Conservation (phyloP, 805 yeast species). For the Saccharomycopsis guyanensis region DNA sequence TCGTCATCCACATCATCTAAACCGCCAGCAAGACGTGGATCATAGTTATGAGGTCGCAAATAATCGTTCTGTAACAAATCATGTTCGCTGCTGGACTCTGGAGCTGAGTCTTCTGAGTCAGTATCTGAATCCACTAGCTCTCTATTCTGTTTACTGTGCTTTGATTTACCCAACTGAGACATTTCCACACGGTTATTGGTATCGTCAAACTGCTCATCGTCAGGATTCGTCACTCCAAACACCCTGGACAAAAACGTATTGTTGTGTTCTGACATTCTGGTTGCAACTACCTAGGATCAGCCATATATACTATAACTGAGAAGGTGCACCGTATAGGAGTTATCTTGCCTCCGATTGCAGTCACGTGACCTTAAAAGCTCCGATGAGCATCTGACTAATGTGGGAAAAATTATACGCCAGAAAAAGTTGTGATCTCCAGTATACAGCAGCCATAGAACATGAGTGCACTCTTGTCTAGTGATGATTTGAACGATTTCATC, state of each 20-base stretch:
- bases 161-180: conserved; percentile 14
- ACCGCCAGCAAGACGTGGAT: background rate
- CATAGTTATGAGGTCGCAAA: background rate
- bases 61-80: background rate
- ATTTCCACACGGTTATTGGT: conserved; percentile 24
- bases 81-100: conserved; percentile 23
- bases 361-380: too few relatives aligned
- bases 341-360: background rate
- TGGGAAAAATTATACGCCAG: too few relatives aligned
- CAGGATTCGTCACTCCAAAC: conserved; percentile 40
- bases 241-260: conserved; percentile 60
- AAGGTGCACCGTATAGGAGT: background rate
- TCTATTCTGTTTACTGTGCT: background rate
- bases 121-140: conserved; percentile 16
- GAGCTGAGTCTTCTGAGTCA: conserved; percentile 12
- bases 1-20: conserved; percentile 1
- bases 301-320: too few relatives aligned
- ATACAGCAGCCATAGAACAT: too few relatives aligned
- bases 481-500: conserved; percentile 89
- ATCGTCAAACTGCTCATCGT: too few relatives aligned
- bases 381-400: too few relatives aligned
- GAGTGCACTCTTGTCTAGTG: conserved; percentile 86
- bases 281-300: background rate
- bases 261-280: background rate
- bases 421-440: too few relatives aligned